Evolutionary conservation across 148 eudicot species (phyloP), one percentile per base, ranked within the genome.

Genomic region (Camellia japonica): DNA sequence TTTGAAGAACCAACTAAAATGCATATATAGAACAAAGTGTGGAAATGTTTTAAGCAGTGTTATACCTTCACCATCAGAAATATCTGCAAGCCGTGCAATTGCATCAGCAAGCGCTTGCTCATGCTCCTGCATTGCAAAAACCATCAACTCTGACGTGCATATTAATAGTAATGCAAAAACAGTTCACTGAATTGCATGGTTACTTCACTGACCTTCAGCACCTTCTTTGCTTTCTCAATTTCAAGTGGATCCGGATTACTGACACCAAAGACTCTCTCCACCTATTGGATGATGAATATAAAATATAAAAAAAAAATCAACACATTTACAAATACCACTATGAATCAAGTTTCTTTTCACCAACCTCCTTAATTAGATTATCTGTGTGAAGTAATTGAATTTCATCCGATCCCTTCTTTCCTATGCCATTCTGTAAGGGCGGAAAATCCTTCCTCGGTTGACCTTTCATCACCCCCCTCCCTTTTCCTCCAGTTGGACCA

Each of bases 41-140:
- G 16, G 20, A 44, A 47, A 15, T 11, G 38, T n/a, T 7, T 18
- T 55, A 56, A 18, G 20, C 11, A 74, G 56, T 13, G 51, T 64
- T 75, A 61, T 82, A 90, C 92, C 90, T 83, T 88, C 92, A n/a
- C 85, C 89, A 64, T 90, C 92, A 78, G 90, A 88, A 51, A 90
- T 63, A 78, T 88, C 89, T 44, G 84, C 89, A 47, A 90, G 80
- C 78, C 81, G 85, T 66, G 86, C 88, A 82, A 90, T 80, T 76
- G 93, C 91, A 76, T 90, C 90, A 47, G 77, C 70, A 13, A 89
- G 91, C 16, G 91, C 91, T 74, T 86, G 86, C 73, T 89, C 87
- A 67, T 91, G 90, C 74, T 91, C 90, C 92, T 88, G 84, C 75
- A 66, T 81, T 14, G 55, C 60, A 68, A 44, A 72, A 55, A 5